Evolutionary conservation across 768 basidiomycete species (phyloP).

Genomic region (Phaeotremella skinneri): DNA sequence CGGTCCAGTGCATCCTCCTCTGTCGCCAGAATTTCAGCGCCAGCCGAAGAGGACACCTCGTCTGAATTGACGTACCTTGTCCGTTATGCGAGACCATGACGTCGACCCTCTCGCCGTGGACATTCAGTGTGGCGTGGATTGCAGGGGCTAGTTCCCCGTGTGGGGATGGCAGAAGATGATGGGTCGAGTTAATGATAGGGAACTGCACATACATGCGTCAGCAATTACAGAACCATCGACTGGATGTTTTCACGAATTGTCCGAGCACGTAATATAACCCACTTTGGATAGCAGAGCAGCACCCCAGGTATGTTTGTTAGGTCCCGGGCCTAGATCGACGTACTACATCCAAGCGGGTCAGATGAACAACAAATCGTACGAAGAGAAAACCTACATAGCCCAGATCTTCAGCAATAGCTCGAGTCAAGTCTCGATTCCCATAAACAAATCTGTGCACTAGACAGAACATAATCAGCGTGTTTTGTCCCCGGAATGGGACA

Average conservation of each 20-base stretch:
- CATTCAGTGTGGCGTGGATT: constrained; percentile 77
- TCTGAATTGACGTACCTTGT: constrained; percentile 60
- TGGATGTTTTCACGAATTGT: constrained; percentile 5
- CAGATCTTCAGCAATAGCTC: constrained; percentile 70
- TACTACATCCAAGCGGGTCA: constrained; percentile 56
- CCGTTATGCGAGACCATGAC: constrained; percentile 90
- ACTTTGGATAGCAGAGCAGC: constrained; percentile 77
- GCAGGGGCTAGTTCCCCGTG: constrained; percentile 75
- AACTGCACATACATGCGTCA: constrained; percentile 62
- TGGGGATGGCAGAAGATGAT: constrained; percentile 84
- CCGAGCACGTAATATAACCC: no score
- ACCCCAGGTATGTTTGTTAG: constrained; percentile 87
- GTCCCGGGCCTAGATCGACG: constrained; percentile 84
- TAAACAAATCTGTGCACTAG: constrained; percentile 63
- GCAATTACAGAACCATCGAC: no score
- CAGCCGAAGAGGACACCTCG: not conserved
- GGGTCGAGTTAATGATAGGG: constrained; percentile 80
- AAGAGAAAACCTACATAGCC: constrained; percentile 64
- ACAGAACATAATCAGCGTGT: not conserved
- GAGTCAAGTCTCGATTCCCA: constrained; percentile 83
- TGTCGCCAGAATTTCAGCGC: constrained; percentile 40
- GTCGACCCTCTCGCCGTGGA: constrained; percentile 72
- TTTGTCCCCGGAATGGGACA: not conserved
- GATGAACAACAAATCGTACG: not conserved
- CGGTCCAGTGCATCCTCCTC: constrained; percentile 88